Percentiles rank a stretch among this genome's conserved stretches.
Evolutionary conservation across 2,329 filamentous ascomycete species (phyloP).

Genomic region (Verticillium nubilum): DNA sequence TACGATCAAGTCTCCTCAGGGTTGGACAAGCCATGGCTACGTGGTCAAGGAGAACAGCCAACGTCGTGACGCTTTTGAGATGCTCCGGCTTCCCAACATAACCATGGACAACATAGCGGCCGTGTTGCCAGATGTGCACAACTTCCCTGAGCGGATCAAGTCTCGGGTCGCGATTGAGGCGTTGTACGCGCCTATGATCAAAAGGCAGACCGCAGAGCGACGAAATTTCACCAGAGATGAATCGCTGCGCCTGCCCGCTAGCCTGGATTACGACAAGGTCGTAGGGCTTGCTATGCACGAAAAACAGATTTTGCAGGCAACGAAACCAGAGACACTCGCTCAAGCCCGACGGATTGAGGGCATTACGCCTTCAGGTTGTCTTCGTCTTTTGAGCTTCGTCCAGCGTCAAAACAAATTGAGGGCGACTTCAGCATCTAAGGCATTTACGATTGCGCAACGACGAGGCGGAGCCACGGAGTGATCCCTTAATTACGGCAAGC

Average conservation of each 20-base stretch:
- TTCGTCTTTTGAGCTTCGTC: conserved; percentile 60
- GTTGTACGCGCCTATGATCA: conserved; percentile 81
- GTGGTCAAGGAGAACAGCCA: conserved; percentile 59
- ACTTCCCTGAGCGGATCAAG: conserved; percentile 54
- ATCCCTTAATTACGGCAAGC: no score
- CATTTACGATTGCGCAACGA: neutral
- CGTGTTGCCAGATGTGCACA: conserved; percentile 50
- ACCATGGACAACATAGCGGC: conserved; percentile 51
- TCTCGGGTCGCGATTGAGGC: conserved; percentile 75
- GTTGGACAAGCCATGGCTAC: conserved; percentile 70
- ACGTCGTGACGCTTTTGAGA: conserved; percentile 69
- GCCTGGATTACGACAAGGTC: conserved; percentile 71
- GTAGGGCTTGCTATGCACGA: conserved; percentile 76
- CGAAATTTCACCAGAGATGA: conserved; percentile 72
- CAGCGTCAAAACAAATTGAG: conserved; percentile 19
- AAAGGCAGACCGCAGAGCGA: conserved; percentile 62
- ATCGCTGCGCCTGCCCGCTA: conserved; percentile 60
- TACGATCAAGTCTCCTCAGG: conserved; percentile 51
- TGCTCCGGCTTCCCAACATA: conserved; percentile 64
- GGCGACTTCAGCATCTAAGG: neutral
- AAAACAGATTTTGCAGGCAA: conserved; percentile 61
- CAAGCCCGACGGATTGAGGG: conserved; percentile 88
- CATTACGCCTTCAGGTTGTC: conserved; percentile 54
- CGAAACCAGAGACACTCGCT: conserved; percentile 77
- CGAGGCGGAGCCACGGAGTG: neutral